Percentiles rank a stretch among this genome's conserved stretches.
phyloP scores from a whole-genome alignment of 2,329 filamentous ascomycete species.

The Bertia moriformis region DNA sequence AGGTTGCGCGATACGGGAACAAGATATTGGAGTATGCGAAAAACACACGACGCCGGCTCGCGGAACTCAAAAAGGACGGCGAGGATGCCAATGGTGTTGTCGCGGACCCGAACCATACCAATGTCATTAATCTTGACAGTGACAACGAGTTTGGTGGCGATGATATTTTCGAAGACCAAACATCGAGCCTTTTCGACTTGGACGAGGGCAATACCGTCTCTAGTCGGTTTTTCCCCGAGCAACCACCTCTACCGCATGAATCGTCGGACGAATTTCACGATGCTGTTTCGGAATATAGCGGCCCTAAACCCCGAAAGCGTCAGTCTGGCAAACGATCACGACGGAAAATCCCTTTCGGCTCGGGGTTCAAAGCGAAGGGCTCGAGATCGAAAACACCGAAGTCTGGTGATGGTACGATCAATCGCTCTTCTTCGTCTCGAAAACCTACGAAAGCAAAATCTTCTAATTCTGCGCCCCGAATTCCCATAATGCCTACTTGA shows the following conservation, averaged over 20 bases:
- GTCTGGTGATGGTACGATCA: background rate
- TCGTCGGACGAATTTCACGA: background rate
- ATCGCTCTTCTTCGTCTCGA: background rate
- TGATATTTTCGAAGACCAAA: constrained; percentile 13
- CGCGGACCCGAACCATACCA: constrained; percentile 25
- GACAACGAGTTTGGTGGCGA: constrained; percentile 17
- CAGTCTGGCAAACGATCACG: background rate
- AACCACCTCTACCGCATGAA: constrained; percentile 6
- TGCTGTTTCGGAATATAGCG: background rate
- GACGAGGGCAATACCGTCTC: constrained; percentile 8
- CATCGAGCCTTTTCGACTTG: constrained; percentile 9
- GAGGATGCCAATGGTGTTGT: constrained; percentile 20
- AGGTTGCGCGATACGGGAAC: constrained; percentile 45
- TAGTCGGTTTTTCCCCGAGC: constrained; percentile 16
- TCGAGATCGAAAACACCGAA: background rate
- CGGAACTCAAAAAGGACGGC: constrained; percentile 28
- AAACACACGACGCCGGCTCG: constrained; percentile 28
- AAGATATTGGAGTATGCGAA: constrained; percentile 45
- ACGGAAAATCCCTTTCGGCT: background rate
- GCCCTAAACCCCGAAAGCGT: background rate
- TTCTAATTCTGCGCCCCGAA: constrained; percentile 10
- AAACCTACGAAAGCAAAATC: constrained; percentile 2
- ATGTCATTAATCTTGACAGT: constrained; percentile 24
- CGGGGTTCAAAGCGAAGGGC: no score
- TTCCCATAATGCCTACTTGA: no score